Base-by-base conservation (phyloP, 202 grass and related monocot species). In the Saccharum hybrid region DNA sequence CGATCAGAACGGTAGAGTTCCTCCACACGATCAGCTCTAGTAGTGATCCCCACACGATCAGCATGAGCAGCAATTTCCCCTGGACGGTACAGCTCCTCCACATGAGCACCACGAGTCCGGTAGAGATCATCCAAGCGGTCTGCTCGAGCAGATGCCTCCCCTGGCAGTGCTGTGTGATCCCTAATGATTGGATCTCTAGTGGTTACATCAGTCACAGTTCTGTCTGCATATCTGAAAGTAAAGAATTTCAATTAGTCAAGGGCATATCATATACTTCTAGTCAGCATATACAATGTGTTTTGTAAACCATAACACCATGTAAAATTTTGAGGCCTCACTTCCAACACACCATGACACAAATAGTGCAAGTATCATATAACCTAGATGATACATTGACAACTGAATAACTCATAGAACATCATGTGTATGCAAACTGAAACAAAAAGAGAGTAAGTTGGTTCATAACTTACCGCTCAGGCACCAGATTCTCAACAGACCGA, bases 181-280 rank as follows among this genome's bases (percentile, higher is more conserved):
- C 88, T 94, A 49, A 59, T 77, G 36, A 86, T 60, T 80, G 71
- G 76, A 73, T 89, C 90, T 33, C 71, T 85, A 62, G 72, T 14
- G 66, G 69, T 52, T 8, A 77, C 10, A n/a, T 90, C 78, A 86
- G 74, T 36, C 8, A 79, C 21, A 19, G 76, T 69, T 49, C 86
- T 88, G 59, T 83, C 87, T 79, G 75, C 39, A 84, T 84, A 28
- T 15, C 92, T 91, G 87, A 77, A 77, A 70, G 70, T 72, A 37
- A 89, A 85, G 19, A 63, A 76, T 30, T 56, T 86, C 75, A 61
- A 19, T 48, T 74, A 37, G 31, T 82, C 51, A 71, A 69, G 30
- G n/a, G n/a, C 54, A 76, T 31, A n/a, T 36, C 38, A 69, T 52
- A 88, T 76, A 48, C 5, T 37, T 68, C 10, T 63, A 77, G 30